These are phyloP conservation scores for Arthrobotrys sphaeroides DNA, from an alignment of 2,329 filamentous ascomycete genomes.

Conservation along the genomic window DNA sequence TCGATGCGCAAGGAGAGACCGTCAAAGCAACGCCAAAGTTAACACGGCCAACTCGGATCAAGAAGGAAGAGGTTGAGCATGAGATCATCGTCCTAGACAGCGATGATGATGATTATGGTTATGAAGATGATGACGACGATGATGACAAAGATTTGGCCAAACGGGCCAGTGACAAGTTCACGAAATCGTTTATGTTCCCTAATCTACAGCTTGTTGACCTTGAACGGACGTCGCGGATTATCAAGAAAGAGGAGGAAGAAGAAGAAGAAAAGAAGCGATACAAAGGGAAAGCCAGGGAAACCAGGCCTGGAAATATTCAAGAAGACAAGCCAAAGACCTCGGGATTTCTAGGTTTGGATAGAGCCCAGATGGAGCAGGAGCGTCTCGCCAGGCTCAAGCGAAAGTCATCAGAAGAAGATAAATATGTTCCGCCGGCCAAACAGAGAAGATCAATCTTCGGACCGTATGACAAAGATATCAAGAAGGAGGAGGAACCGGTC, in stretches of 20 bases:
- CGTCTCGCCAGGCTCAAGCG: slow-evolving; percentile 72
- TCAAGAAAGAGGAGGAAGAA: slow-evolving; percentile 13
- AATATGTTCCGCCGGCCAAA: slow-evolving; percentile 62
- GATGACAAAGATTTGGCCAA: slow-evolving; percentile 26
- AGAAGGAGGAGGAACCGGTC: slow-evolving; percentile 41
- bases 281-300: background rate
- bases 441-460: slow-evolving; percentile 31
- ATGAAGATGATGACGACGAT: slow-evolving; percentile 9
- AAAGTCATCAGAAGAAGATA: slow-evolving; percentile 33
- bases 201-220: background rate
- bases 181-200: background rate
- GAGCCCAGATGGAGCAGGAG: slow-evolving; percentile 86
- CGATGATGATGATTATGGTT: slow-evolving; percentile 26
- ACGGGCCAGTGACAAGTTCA: slow-evolving; percentile 6
- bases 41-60: slow-evolving; percentile 37
- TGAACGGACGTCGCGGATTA: slow-evolving; percentile 16
- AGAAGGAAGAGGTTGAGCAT: slow-evolving; percentile 18
- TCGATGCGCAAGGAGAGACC: slow-evolving; percentile 15
- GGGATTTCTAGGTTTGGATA: slow-evolving; percentile 68
- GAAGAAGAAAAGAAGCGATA: background rate
- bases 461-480: slow-evolving; percentile 13
- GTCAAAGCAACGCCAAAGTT: background rate
- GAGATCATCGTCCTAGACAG: slow-evolving; percentile 41
- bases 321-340: slow-evolving; percentile 24
- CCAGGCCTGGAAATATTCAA: slow-evolving; percentile 1